These are phyloP conservation scores for Knoxia roxburghii DNA, from an alignment of 257 asterid species.

Conservation along the genomic window DNA sequence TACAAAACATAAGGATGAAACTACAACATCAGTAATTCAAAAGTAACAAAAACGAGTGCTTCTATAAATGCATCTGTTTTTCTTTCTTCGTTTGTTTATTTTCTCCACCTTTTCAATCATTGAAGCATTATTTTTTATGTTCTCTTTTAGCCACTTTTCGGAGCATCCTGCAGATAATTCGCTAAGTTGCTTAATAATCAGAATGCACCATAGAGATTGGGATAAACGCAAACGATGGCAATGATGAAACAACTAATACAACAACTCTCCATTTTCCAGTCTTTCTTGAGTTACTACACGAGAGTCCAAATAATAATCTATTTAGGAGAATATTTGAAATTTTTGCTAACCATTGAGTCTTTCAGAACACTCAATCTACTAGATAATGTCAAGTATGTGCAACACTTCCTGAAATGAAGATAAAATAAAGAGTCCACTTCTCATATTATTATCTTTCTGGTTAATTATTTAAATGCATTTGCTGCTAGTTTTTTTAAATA, in stretches of 20 bases:
- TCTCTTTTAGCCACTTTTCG: too few species aligned
- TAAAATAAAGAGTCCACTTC: not conserved
- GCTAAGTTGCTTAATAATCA: not conserved
- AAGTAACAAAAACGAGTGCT: not conserved
- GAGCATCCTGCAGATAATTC: too few species aligned
- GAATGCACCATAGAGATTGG: not conserved
- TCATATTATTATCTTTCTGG: not conserved
- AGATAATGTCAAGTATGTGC: too few species aligned
- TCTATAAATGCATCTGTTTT: not conserved
- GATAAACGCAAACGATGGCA: not conserved
- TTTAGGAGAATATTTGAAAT: too few species aligned
- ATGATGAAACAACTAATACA: not conserved
- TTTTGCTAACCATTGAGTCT: too few species aligned
- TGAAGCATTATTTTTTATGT: too few species aligned
- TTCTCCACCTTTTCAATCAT: not conserved
- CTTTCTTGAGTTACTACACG: too few species aligned
- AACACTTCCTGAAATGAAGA: not conserved
- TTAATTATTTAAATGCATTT: too few species aligned
- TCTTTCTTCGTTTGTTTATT: too few species aligned
- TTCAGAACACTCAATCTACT: not conserved
- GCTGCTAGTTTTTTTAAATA: not conserved
- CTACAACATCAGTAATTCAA: too few species aligned
- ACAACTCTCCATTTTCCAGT: not conserved
- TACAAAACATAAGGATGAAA: too few species aligned
- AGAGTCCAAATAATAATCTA: too few species aligned